Evolutionary conservation across 148 eudicot genomes (phyloP), one percentile per base, ranked within the genome.

Genomic region (Silene latifolia): DNA sequence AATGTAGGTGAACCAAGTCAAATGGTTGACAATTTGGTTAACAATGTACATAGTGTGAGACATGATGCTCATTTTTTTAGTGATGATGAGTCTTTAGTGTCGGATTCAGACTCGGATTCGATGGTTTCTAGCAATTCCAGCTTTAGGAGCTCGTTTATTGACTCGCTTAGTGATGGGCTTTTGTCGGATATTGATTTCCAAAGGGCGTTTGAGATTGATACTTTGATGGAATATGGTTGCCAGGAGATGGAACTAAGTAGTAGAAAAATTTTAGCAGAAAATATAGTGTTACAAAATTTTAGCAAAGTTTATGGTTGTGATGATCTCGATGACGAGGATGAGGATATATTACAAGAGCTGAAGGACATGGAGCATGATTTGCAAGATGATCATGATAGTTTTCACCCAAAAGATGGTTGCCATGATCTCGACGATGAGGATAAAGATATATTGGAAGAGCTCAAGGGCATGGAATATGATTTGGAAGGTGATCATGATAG

Each of bases 141-240:
- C 8, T 51, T 86, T 42, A 81, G 83, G 74, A 85, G 84, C 59
- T 78, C 84, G 11, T 69, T 88, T 10, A 71, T 82, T 0, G 87
- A 92, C 83, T 86, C 89, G 0, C 73, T 73, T 17, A 85, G 81
- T 66, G 96, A 89, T 65, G 93, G 84, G 14, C 78, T 88, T 62
- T 78, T 88, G 61, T 90, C 90, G 1, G 93, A 87, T 70, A 54
- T 59, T 25, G 89, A 87, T 80, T 90, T 90, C 48, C 81, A 78
- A 57, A 80, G 73, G 65, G 84, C 79, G n/a, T 85, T 80, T 62
- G 88, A 79, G 54, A 35, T 76, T 35, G 82, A 82, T 61, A 75
- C 18, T 58, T 72, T 21, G 51, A 60, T 24, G 42, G 83, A 80
- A 14, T 71, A 67, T 21, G 77, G 73, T 69, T 71, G 42, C 24